phyloP scores from a whole-genome alignment of 805 yeast species.

The Candida boidinii region DNA sequence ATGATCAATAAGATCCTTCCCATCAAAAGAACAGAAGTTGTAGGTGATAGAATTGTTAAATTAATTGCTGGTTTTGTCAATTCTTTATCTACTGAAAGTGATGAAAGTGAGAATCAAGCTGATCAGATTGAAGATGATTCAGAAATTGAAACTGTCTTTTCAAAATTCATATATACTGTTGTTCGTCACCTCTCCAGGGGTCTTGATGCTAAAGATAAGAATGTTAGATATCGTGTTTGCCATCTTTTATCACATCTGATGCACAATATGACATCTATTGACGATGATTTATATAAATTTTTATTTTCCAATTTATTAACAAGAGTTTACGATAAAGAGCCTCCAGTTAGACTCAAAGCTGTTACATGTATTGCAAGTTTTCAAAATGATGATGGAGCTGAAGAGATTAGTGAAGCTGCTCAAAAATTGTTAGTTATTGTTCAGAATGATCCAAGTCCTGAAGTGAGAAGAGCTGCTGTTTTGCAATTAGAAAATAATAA shows the following conservation, averaged over 20 bases:
- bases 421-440: conserved; percentile 41
- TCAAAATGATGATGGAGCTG: conserved; percentile 34
- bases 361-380: conserved; percentile 70
- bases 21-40: conserved; percentile 57
- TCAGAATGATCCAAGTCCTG: conserved; percentile 77
- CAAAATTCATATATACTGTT: conserved; percentile 50
- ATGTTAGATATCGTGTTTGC: conserved; percentile 72
- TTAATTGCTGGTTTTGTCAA: conserved; percentile 53
- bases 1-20: conserved; percentile 59
- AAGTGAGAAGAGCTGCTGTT: conserved; percentile 80
- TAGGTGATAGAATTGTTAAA: conserved; percentile 71
- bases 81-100: conserved; percentile 31
- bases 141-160: conserved; percentile 23
- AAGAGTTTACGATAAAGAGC: conserved; percentile 68
- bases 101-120: conserved; percentile 24
- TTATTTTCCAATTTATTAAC: conserved; percentile 52
- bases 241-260: conserved; percentile 68
- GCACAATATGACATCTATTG: conserved; percentile 66
- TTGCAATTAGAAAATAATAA: conserved; percentile 54
- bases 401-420: conserved; percentile 36
- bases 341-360: conserved; percentile 76
- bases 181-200: conserved; percentile 70
- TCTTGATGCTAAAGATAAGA: conserved; percentile 63
- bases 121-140: conserved; percentile 20
- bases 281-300: conserved; percentile 58